phyloP scores from a whole-genome alignment of 495 filamentous ascomycete genomes.

The Lentithecium fluviatile region DNA sequence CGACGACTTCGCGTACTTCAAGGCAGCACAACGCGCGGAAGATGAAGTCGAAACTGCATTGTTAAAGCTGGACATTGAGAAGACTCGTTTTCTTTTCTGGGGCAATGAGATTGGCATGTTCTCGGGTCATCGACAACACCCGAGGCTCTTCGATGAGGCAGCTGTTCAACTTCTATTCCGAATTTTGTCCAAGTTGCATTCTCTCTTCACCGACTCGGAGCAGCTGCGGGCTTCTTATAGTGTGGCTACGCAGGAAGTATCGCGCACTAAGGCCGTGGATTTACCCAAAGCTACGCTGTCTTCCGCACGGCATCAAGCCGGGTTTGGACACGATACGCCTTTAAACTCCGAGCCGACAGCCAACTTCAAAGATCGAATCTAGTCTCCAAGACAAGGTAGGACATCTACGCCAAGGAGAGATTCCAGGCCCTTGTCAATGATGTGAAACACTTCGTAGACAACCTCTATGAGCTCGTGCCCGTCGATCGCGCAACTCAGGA shows the following conservation, averaged over 20 bases:
- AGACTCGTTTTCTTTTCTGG: conserved; percentile 30
- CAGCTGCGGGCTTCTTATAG: neutral
- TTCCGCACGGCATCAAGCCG: neutral
- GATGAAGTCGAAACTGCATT: conserved; percentile 25
- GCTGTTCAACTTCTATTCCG: neutral
- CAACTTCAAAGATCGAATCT: neutral
- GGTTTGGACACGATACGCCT: neutral
- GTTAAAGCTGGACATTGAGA: conserved; percentile 30
- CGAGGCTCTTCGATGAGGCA: neutral
- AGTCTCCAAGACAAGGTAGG: neutral
- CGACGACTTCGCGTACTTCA: conserved; percentile 28
- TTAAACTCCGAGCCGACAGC: neutral
- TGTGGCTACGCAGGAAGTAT: neutral
- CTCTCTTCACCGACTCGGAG: neutral
- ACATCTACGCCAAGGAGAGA: neutral
- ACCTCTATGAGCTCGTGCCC: conserved; percentile 1
- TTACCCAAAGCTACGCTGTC: neutral
- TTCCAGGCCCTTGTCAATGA: conserved; percentile 3
- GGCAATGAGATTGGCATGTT: conserved; percentile 24
- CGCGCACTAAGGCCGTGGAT: neutral
- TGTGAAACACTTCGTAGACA: conserved; percentile 8
- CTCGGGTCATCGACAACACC: neutral
- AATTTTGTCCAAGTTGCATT: neutral
- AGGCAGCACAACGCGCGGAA: conserved; percentile 9
- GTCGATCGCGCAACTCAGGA: conserved; percentile 1